Evolutionary conservation across 371 early-diverging fungal genomes (phyloP).

Genomic region (Syncephalastrum racemosum): DNA sequence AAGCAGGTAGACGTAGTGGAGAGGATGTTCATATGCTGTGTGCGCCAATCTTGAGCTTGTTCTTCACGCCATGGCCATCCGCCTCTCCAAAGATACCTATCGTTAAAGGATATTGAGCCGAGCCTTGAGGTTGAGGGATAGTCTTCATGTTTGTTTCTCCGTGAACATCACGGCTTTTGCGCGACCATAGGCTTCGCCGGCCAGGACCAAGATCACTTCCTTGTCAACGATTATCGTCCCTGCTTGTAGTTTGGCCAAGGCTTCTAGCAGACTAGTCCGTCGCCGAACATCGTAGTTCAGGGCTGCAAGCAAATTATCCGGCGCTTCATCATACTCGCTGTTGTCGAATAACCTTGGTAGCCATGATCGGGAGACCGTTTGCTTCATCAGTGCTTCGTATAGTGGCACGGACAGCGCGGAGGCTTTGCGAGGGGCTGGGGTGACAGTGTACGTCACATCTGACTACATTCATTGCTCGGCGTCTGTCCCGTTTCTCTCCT

Average conservation of each 20-base stretch:
- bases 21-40: constrained; percentile 9
- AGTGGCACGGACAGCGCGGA: too few species aligned
- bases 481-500: too few species aligned
- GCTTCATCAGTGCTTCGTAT: too few species aligned
- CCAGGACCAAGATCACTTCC: neutral
- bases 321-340: too few species aligned
- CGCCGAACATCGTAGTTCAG: constrained; percentile 2
- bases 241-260: neutral
- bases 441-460: too few species aligned
- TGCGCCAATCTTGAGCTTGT: constrained; percentile 7
- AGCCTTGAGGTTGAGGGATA: too few species aligned
- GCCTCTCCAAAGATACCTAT: constrained; percentile 6
- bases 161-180: neutral
- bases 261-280: too few species aligned
- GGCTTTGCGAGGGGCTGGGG: too few species aligned
- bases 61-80: constrained; percentile 1
- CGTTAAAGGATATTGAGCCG: neutral
- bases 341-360: too few species aligned
- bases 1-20: constrained; percentile 3
- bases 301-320: too few species aligned
- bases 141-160: neutral
- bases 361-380: too few species aligned
- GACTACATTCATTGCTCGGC: too few species aligned
- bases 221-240: neutral
- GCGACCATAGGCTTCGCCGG: neutral